Conservation (phyloP, 495 filamentous ascomycete genomes). For the Elasticomyces elasticus region DNA sequence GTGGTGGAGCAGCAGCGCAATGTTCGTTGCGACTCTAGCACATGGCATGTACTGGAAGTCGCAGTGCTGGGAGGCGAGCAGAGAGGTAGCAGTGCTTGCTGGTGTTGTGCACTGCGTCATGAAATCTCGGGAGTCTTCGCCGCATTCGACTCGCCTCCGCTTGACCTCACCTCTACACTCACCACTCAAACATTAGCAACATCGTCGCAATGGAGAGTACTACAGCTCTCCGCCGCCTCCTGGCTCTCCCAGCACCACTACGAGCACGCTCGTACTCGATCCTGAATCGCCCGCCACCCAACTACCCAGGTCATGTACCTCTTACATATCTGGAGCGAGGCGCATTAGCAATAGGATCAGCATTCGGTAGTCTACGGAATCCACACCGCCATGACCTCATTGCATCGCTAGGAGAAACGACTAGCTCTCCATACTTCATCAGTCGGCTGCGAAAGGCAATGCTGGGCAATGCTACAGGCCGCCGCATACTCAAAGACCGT, state of each 20-base stretch:
- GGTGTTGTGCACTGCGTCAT: no score
- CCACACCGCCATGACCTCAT: conserved; percentile 84
- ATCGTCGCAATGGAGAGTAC: no score
- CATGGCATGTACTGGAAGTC: no score
- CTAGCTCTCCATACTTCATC: conserved; percentile 91
- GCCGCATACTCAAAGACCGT: conserved; percentile 80
- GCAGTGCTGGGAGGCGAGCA: no score
- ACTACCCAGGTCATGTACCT: conserved; percentile 87
- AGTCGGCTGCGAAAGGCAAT: conserved; percentile 83
- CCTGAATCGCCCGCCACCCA: conserved; percentile 67
- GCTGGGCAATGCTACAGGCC: conserved; percentile 73
- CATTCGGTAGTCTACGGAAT: conserved; percentile 66
- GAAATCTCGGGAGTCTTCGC: no score
- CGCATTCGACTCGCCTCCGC: no score
- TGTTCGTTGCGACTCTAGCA: no score
- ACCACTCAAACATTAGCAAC: no score
- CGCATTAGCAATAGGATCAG: conserved; percentile 72
- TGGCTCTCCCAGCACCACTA: conserved; percentile 15
- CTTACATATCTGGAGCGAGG: conserved; percentile 67
- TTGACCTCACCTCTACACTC: no score
- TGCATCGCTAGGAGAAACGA: conserved; percentile 84
- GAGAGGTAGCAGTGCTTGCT: no score
- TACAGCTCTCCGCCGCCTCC: background rate
- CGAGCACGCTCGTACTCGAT: conserved; percentile 51
- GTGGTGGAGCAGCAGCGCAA: conserved; percentile 13